Evolutionary conservation across 1,139 yeast species (phyloP), one percentile per base, ranked within the genome.

Genomic region (Nematodospora anomalae): DNA sequence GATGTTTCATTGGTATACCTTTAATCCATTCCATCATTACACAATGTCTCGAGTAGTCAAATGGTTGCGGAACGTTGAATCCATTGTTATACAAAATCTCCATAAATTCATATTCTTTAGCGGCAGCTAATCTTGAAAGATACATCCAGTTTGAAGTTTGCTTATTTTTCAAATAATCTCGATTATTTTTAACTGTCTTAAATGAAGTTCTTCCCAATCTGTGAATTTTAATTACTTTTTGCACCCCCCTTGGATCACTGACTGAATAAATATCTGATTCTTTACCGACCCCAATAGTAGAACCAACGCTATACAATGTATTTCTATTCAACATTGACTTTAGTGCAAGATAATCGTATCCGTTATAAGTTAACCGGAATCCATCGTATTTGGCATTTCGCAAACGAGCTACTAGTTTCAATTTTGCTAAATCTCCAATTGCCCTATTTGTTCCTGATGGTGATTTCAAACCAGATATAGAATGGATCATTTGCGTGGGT

Each of bases 261-360:
- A 86, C 90, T n/a, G 92, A 76, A 58, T 83, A 89, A 52, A 92
- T 90, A 63, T 92, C 98, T 3, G 97, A 88, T 59, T 92, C 98
- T 58, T 92, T 92, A 53, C 98, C 98, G 35, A 94, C 96, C 40
- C 98, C 98, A 51, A 92, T 89, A 16, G 85, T 87, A 30, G 83
- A 74, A 12, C 96, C 97, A 9, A 92, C 78, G 2, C 94, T 83
- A 51, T 82, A 81, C 7, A 92, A 59, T 0, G 88, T 72, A 33
- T 82, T 79, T 48, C 90, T 73, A 52, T 83, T 85, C 49, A 80
- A 63, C 79, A 92, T 78, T 4, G 95, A 75, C 57, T 83, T 87
- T 47, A 92, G 69, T 0, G 97, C 97, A 46, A 94, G 71, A 54
- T 86, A 92, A 60, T 92, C 99, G 58, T 80, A 86, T 4, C 99